Conservation (phyloP, 1,284 basidiomycete species). For the Austroboletus sp. region DNA sequence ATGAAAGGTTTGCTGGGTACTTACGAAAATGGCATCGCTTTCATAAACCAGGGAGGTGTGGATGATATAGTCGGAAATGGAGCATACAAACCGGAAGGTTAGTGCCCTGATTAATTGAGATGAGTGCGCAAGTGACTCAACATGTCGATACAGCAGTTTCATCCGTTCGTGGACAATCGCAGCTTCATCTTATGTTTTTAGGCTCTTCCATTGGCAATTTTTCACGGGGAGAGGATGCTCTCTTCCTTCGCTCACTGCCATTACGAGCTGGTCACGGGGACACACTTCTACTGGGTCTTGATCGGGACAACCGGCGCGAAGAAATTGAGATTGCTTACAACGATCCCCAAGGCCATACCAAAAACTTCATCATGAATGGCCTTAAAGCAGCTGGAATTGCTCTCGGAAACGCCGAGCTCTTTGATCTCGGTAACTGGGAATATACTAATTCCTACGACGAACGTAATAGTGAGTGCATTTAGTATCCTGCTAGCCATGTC, state of each 20-base stretch:
- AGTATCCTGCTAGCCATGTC: background rate
- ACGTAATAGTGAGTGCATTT: constrained; percentile 48
- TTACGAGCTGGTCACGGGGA: constrained; percentile 67
- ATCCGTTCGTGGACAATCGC: constrained; percentile 40
- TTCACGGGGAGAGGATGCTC: constrained; percentile 60
- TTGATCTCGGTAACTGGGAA: constrained; percentile 70
- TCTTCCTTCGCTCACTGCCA: constrained; percentile 76
- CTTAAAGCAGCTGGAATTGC: constrained; percentile 57
- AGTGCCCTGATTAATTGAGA: constrained; percentile 34
- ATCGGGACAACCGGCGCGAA: constrained; percentile 67
- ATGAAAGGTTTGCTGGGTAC: constrained; percentile 85
- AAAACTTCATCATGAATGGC: constrained; percentile 87
- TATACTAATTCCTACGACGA: constrained; percentile 79
- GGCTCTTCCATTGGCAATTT: constrained; percentile 95
- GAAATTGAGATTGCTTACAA: constrained; percentile 80
- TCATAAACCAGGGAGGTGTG: constrained; percentile 56
- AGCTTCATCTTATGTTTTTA: constrained; percentile 84
- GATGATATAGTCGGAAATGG: constrained; percentile 12
- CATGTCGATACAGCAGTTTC: constrained; percentile 30
- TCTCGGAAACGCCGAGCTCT: constrained; percentile 56
- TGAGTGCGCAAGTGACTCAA: constrained; percentile 5
- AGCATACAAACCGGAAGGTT: constrained; percentile 11
- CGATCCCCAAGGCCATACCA: constrained; percentile 72
- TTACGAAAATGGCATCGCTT: constrained; percentile 76
- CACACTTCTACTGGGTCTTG: constrained; percentile 76